Conservation (phyloP, 257 asterid species). For the Primulina tabacum region DNA sequence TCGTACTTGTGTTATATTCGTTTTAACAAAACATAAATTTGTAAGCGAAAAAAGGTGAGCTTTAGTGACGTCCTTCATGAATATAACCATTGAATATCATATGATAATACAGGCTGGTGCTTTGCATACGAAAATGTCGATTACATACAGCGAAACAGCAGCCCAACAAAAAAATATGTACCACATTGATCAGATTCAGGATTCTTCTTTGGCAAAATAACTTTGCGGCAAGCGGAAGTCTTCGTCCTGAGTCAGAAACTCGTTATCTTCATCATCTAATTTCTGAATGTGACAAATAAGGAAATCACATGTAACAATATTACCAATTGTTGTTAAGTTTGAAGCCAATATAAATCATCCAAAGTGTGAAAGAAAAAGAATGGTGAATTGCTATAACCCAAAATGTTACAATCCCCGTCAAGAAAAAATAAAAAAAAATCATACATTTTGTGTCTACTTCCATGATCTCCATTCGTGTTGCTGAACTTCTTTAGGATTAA, state of each 20-base stretch:
- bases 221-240: conserved; percentile 83
- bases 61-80: too few species aligned
- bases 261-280: conserved; percentile 79
- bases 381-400: conserved; percentile 2
- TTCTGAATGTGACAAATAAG: conserved; percentile 43
- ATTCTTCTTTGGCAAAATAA: conserved; percentile 52
- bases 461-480: background rate
- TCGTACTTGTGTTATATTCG: too few species aligned
- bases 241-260: conserved; percentile 65
- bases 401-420: background rate
- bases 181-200: conserved; percentile 33
- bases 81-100: too few species aligned
- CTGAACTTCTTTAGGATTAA: background rate
- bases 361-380: background rate
- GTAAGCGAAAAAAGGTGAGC: too few species aligned
- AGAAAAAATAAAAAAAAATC: background rate
- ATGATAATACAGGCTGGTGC: too few species aligned
- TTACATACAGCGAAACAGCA: conserved; percentile 20
- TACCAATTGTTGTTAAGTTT: background rate
- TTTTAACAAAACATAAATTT: too few species aligned
- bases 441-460: background rate
- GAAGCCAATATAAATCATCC: background rate
- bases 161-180: conserved; percentile 23
- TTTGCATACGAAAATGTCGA: background rate
- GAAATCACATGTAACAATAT: background rate